A percentile compares a stretch with the other conserved stretches of the same genome.
phyloP scores from a whole-genome alignment of 257 asterid species.

The Solanum lycopersicoides region DNA sequence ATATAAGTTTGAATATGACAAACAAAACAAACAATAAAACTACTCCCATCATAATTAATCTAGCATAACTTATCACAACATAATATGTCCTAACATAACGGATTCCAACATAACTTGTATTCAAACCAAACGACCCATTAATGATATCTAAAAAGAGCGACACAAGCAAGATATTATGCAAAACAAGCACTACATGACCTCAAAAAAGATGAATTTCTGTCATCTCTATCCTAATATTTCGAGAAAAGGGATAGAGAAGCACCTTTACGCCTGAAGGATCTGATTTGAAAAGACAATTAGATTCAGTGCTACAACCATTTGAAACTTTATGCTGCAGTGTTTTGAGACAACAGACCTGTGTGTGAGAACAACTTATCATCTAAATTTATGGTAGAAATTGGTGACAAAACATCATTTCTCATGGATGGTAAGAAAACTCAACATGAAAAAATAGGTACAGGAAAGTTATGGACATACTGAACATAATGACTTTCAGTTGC shows the following conservation, averaged over 20 bases:
- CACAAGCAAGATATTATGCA: not conserved
- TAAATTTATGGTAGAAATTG: not conserved
- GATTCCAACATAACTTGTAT: no score
- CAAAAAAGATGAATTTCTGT: not conserved
- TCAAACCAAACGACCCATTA: not conserved
- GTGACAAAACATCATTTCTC: not conserved
- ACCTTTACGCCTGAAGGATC: no score
- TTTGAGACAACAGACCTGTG: no score
- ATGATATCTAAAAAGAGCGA: not conserved
- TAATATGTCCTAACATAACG: no score
- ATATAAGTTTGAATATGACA: no score
- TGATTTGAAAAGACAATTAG: conserved; percentile 15
- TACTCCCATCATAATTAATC: no score
- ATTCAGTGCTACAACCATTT: no score
- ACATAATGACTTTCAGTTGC: no score
- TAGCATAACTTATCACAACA: no score
- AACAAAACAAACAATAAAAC: no score
- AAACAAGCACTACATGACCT: not conserved
- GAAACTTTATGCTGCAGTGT: no score
- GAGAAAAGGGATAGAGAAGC: conserved; percentile 2
- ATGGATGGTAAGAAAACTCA: not conserved
- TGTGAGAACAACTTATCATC: conserved; percentile 6
- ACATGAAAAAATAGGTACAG: not conserved
- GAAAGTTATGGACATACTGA: conserved; percentile 21
- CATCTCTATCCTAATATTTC: not conserved